Base-by-base conservation (phyloP, 192 early-diverging fungal genomes). In the Entomortierella parvispora region DNA sequence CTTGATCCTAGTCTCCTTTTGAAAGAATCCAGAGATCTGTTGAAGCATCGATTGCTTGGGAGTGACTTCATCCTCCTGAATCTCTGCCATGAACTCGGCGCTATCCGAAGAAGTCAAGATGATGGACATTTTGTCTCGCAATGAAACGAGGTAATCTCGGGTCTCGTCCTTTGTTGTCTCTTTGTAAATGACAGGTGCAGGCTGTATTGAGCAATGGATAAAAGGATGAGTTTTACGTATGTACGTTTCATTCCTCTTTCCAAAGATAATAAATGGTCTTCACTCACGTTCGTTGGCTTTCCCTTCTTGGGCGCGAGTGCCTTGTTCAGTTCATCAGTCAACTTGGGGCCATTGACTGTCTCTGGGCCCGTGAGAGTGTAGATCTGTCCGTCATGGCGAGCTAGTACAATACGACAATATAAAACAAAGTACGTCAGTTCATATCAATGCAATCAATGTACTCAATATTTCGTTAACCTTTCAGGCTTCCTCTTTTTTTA, bases 351-450 rank as follows among this genome's bases (percentile, higher is more conserved):
- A 29, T 63, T 75, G 1, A 62, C 37, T 15, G 33, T 65, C 45
- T 66, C 47, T 2, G 71, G 58, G 3, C 71, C 64, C 28, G 71
- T 75, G 6, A 75, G 20, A 2, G 71, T 75, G 37, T 75, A 75
- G 14, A 48, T 56, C 50, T 67, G 63, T 1, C 64, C 37, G 31
- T 75, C 64, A 25, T 48, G 62, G 23, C 43, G 33, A 22, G 56
- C 65, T 22, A 22, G 12, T 40, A 40, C 7, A 12, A 40, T 5
- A 40, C 37, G 37, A 9, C 37, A 40, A 40, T 40, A 40, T 9
- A 40, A 12, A 40, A 12, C 5, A 12, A 40, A 12, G 12, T 40
- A 12, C 12, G 37, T 40, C 37, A 9, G 12, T 40, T 12, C 5
- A 40, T 12, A 40, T 40, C 37, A 40, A 9, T 9, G 37, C 12